A percentile compares a stretch with the other conserved stretches of the same genome.
Evolutionary conservation across 2,329 filamentous ascomycete species (phyloP).

Genomic region (Sclerotinia spermophila): DNA sequence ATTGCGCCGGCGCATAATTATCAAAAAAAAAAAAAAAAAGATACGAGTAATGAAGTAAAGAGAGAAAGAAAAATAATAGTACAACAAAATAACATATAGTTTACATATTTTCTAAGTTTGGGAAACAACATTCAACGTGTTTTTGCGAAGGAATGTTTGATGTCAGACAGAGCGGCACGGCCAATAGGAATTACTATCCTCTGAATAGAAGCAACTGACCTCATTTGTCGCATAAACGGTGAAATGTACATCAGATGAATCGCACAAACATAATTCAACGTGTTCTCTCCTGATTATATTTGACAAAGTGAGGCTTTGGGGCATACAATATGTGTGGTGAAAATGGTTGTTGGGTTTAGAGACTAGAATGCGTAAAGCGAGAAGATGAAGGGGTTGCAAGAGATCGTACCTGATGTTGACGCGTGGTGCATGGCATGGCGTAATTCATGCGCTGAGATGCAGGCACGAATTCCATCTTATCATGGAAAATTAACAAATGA

Average conservation of each 20-base stretch:
- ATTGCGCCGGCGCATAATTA: conserved; percentile 11
- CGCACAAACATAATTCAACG: neutral
- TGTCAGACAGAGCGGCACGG: neutral
- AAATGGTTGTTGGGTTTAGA: neutral
- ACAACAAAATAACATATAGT: neutral
- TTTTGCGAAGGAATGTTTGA: conserved; percentile 2
- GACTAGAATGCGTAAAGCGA: neutral
- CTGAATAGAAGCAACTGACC: neutral
- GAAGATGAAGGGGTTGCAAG: neutral
- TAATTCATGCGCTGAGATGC: neutral
- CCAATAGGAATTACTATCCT: neutral
- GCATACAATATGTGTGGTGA: neutral
- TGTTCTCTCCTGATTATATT: conserved; percentile 1
- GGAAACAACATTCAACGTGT: neutral
- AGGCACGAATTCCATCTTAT: neutral
- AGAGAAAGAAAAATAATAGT: neutral
- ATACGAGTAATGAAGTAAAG: neutral
- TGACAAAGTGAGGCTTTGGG: neutral
- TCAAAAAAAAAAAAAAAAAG: neutral
- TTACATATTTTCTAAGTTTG: neutral
- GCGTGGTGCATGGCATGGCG: neutral
- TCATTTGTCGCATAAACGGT: neutral
- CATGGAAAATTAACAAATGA: neutral
- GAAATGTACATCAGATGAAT: neutral
- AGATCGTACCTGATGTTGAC: conserved; percentile 1